Base-by-base conservation (phyloP, 257 asterid genomes). In the Eucommia ulmoides region DNA sequence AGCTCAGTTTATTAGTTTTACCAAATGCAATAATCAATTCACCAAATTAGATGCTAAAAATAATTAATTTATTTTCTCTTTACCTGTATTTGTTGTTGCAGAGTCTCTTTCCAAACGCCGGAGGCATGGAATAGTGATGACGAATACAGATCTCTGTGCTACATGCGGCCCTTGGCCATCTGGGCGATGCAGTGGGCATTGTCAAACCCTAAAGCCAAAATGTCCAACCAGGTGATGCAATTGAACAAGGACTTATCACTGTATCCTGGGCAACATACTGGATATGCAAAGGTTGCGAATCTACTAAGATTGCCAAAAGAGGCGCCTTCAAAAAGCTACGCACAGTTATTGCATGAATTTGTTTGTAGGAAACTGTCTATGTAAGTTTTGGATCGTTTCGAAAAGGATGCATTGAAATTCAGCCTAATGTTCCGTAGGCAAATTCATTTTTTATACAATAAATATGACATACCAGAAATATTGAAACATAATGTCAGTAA, bases 101-200 rank as follows among this genome's bases (percentile, higher is more conserved):
- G 81, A 45, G 53, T 33, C 9, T 52, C 72, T 1, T 74, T 74
- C 63, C 81, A 74, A 64, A 70, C 77, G 1, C 77, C 81, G 0
- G 81, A 74, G 56, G 81, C 65, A 1, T 74, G 81, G 81, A 63
- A 47, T 14, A 38, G 70, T 3, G 58, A 58, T 17, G 81, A 68
- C 8, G 63, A 62, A 22, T 70, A 63, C 35, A 64, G 77, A 64
- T 67, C 81, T 3, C 56, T 64, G 62, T 57, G 70, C 41, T 74
- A 74, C 62, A 67, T 74, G 81, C 41, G 81, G 50, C 81, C 75
- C 1, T 51, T 74, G 55, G 75, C 75, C 15, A 71, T 74, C 42
- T 74, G 81, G 81, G 53, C 75, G 10, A 74, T 74, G 75, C 81
- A 74, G 53, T 74, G 81, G 81, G 77, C 77, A 23, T 55, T 74